Evolutionary conservation across 345 rosid species (phyloP).

Genomic region (Lepidium sativum): DNA sequence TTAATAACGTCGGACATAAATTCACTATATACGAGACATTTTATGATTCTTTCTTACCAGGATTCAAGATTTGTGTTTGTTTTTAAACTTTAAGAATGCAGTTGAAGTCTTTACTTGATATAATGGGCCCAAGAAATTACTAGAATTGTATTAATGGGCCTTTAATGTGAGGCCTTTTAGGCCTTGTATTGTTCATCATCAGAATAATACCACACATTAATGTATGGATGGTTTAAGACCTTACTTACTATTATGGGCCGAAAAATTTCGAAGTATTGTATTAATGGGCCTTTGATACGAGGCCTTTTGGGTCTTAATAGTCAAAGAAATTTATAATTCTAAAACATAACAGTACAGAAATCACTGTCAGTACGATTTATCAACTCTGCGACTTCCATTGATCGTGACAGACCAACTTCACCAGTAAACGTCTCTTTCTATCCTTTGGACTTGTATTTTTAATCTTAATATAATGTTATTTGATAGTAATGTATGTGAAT

Average conservation of each 20-base stretch:
- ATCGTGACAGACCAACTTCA: slow-evolving; percentile 4
- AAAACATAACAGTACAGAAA: too few species aligned
- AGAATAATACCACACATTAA: too few species aligned
- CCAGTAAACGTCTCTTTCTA: background rate
- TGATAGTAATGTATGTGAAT: too few species aligned
- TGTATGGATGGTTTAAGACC: too few species aligned
- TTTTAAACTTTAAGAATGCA: background rate
- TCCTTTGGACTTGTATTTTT: background rate
- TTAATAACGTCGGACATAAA: slow-evolving; percentile 7
- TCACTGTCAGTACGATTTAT: background rate
- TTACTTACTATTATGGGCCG: too few species aligned
- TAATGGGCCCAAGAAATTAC: background rate
- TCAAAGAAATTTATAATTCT: too few species aligned
- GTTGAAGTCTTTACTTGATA: too few species aligned
- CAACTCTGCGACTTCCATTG: background rate
- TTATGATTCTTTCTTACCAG: background rate
- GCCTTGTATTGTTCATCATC: background rate
- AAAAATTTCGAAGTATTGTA: too few species aligned
- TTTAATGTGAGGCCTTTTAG: background rate
- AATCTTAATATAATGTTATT: too few species aligned
- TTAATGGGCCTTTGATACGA: too few species aligned
- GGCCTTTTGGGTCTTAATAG: too few species aligned
- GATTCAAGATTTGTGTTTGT: background rate
- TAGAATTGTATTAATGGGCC: background rate
- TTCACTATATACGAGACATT: background rate